phyloP scores from a whole-genome alignment of 1,284 basidiomycete genomes.

The Trichosporon sp. region DNA sequence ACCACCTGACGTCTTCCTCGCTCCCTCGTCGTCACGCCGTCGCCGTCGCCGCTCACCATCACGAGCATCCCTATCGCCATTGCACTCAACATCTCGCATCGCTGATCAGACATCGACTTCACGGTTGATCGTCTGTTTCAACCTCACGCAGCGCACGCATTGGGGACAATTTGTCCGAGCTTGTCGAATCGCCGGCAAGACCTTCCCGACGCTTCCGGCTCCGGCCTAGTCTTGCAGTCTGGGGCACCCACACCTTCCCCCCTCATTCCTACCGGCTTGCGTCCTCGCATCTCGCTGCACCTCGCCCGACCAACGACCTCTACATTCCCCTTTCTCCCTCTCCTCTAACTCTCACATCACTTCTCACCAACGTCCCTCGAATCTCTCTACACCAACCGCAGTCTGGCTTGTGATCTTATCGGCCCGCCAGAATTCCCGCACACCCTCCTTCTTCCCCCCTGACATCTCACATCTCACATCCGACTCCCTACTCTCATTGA shows the following conservation, averaged over 20 bases:
- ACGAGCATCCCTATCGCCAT: not conserved
- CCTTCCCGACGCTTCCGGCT: not conserved
- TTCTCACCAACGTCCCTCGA: not conserved
- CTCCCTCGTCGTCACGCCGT: not conserved
- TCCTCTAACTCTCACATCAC: not conserved
- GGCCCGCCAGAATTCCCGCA: not conserved
- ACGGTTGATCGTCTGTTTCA: not conserved
- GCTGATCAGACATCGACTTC: not conserved
- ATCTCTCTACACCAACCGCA: not conserved
- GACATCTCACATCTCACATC: not conserved
- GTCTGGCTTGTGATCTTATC: slow-evolving; percentile 1
- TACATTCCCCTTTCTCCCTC: not conserved
- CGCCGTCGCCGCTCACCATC: not conserved
- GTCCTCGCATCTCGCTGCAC: not conserved
- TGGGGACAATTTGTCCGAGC: not conserved
- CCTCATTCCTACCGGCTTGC: not conserved
- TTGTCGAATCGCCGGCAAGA: not conserved
- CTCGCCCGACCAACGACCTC: not conserved
- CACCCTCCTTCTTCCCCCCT: not conserved
- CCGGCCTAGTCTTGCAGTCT: not conserved
- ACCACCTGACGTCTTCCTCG: not conserved
- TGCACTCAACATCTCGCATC: not conserved
- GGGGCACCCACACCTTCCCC: not conserved
- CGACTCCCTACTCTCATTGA: not conserved
- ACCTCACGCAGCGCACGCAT: not conserved